phyloP scores from a whole-genome alignment of 2,329 filamentous ascomycete genomes.

The Xylariaceae sp. region DNA sequence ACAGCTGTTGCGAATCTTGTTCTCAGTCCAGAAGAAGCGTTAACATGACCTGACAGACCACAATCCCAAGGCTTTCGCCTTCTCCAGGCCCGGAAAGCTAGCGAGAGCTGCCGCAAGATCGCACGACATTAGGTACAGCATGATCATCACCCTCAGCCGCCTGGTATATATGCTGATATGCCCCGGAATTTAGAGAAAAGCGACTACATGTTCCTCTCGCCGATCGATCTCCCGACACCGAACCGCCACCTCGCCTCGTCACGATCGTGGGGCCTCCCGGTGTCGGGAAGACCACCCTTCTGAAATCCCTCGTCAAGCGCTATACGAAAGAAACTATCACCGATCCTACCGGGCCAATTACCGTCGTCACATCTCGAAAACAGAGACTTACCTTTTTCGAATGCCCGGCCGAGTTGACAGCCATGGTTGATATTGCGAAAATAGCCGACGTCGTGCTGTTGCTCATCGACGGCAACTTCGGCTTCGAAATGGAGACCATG shows the following conservation, averaged over 20 bases:
- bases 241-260: constrained; percentile 88
- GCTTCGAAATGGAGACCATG: constrained; percentile 99
- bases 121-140: constrained; percentile 22
- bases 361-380: constrained; percentile 93
- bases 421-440: constrained; percentile 96
- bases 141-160: not conserved
- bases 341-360: constrained; percentile 85
- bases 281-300: constrained; percentile 89
- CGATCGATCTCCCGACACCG: constrained; percentile 82
- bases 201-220: constrained; percentile 93
- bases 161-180: constrained; percentile 3
- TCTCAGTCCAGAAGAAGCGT: too few relatives aligned
- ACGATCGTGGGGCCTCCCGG: constrained; percentile 92
- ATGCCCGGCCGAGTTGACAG: constrained; percentile 92
- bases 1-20: constrained; percentile 1
- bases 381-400: constrained; percentile 92
- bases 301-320: constrained; percentile 75
- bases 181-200: constrained; percentile 73
- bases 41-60: constrained; percentile 45
- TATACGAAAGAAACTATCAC: constrained; percentile 85
- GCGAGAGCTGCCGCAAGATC: constrained; percentile 64
- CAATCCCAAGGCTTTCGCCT: constrained; percentile 89
- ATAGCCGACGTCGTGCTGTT: constrained; percentile 94
- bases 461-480: constrained; percentile 98
- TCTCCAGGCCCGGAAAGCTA: constrained; percentile 73